phyloP scores from a whole-genome alignment of 2,329 filamentous ascomycete genomes.

The Nannizziopsis arthrosporioides region DNA sequence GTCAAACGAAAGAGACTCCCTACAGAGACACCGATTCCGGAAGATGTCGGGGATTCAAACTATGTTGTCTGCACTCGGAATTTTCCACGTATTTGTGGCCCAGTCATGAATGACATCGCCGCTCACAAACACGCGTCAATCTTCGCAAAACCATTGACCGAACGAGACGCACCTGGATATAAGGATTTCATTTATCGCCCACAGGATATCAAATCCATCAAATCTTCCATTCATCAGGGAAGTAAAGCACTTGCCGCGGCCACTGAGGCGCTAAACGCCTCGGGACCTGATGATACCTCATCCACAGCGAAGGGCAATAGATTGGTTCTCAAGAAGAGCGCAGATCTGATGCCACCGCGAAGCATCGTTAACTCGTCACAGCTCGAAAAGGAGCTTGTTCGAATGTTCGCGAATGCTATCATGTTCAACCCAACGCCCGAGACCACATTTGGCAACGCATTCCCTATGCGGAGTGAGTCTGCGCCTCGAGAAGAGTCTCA shows the following conservation, averaged over 20 bases:
- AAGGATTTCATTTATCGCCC: conserved; percentile 60
- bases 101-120: conserved; percentile 63
- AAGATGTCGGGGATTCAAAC: conserved; percentile 20
- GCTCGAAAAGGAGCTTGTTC: conserved; percentile 81
- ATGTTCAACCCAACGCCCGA: conserved; percentile 91
- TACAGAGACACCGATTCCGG: conserved; percentile 21
- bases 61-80: conserved; percentile 35
- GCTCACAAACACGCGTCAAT: conserved; percentile 69
- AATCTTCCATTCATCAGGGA: conserved; percentile 51
- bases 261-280: conserved; percentile 53
- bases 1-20: conserved; percentile 33
- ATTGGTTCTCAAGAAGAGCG: conserved; percentile 44
- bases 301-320: conserved; percentile 32
- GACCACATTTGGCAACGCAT: conserved; percentile 54
- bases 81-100: conserved; percentile 55
- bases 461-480: conserved; percentile 41
- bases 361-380: conserved; percentile 89
- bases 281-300: conserved; percentile 37
- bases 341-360: conserved; percentile 71
- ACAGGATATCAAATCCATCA: conserved; percentile 67
- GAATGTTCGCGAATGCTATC: conserved; percentile 95
- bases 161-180: conserved; percentile 65
- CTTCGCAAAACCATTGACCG: conserved; percentile 63
- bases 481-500: conserved; percentile 29
- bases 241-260: conserved; percentile 35